phyloP scores from a whole-genome alignment of 169 alveolate genomes.

The Neospora caninum region DNA sequence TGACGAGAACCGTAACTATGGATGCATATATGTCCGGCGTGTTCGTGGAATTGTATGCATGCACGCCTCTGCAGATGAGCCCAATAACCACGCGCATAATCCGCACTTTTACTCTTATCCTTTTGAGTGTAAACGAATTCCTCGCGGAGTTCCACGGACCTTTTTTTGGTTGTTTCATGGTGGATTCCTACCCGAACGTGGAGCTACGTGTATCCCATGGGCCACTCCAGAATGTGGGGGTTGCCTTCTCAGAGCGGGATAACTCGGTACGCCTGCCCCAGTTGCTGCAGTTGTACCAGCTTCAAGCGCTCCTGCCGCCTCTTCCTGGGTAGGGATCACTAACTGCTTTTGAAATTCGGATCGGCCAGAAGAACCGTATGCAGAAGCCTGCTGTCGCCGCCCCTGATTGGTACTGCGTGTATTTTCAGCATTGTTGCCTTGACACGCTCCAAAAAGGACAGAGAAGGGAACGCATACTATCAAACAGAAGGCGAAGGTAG shows the following conservation, averaged over 20 bases:
- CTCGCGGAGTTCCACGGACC: no score
- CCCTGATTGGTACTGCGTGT: background rate
- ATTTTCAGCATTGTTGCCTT: no score
- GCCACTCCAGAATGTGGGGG: background rate
- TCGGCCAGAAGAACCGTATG: background rate
- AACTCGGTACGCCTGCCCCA: background rate
- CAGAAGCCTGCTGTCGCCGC: background rate
- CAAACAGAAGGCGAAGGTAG: no score
- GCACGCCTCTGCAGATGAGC: no score
- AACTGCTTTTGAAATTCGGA: slow-evolving; percentile 13
- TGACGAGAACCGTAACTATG: background rate
- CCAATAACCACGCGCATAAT: no score
- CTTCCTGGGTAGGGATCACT: background rate
- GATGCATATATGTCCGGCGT: background rate
- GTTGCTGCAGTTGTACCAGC: background rate
- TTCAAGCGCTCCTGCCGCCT: background rate
- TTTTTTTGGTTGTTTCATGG: no score
- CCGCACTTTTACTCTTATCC: no score
- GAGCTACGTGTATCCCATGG: background rate
- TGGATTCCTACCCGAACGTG: background rate
- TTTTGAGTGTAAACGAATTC: no score
- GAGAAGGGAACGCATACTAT: no score
- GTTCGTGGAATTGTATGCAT: no score
- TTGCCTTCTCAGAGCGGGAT: background rate
- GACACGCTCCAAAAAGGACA: no score